Base-by-base conservation (phyloP, 495 filamentous ascomycete genomes). In the Penicillium antarcticum region DNA sequence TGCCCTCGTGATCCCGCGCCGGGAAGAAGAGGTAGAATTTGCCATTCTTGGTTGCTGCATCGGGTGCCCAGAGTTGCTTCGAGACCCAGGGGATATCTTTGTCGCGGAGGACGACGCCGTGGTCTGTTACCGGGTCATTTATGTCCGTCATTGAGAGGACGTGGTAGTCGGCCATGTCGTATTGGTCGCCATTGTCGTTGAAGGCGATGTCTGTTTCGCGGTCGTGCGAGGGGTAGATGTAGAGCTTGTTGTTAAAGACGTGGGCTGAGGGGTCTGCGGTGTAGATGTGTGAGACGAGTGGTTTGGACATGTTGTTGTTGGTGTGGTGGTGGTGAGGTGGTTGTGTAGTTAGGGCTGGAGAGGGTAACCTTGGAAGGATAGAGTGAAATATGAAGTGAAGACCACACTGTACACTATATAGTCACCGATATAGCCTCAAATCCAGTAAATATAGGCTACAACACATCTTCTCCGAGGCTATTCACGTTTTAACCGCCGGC, bases 151-250 rank as follows among this genome's bases (percentile, higher is more conserved):
- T 70, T 1, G 75, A 79, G 60, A 78, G 75, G 49, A 79, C 77
- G 52, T 80, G 74, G 56, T 79, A 72, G 55, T 76, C 74, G 11
- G 63, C 69, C 87, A 90, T 90, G 73, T 85, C 87, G 66, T 88
- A 90, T 67, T 90, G 87, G 72, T 88, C 86, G 67, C 87, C 87
- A 75, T 87, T 87, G 75, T 90, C 86, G 75, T 88, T 88, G 58
- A 85, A 86, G 42, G 68, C 56, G 43, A 77, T 67, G 29, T 65
- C 64, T 16, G 74, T 76, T 41, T 68, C 56, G 19, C 63, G 63
- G 40, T 76, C 78, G 32, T 77, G 64, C 0, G 75, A 77, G 23
- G 77, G 73, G 60, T 74, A 80, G 42, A 80, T 71, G 70, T 79
- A 80, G 55, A 75, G 64, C 29, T 62, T 66, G 47, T 66, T 69